Evolutionary conservation across 495 filamentous ascomycete genomes (phyloP).

Genomic region (Xylaria intraflava): DNA sequence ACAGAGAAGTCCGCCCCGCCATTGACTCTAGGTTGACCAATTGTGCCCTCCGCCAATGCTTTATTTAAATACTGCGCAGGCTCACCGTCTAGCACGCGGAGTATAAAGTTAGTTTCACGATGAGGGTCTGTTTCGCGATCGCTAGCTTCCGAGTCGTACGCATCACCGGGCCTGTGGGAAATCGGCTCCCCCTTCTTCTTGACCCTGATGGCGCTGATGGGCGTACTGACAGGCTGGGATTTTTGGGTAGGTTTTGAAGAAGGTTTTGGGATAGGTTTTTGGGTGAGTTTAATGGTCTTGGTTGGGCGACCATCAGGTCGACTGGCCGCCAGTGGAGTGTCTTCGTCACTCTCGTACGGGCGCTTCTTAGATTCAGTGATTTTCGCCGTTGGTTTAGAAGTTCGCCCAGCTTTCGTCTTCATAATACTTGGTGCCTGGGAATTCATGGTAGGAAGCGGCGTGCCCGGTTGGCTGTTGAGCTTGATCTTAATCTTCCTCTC

Average conservation of each 20-base stretch:
- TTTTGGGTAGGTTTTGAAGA: constrained; percentile 8
- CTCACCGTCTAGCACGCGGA: constrained; percentile 79
- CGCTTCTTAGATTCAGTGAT: constrained; percentile 38
- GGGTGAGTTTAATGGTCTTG: constrained; percentile 35
- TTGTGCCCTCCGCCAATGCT: constrained; percentile 61
- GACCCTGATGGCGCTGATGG: constrained; percentile 44
- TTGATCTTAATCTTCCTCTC: constrained; percentile 51
- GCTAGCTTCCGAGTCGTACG: constrained; percentile 94
- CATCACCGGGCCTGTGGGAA: constrained; percentile 63
- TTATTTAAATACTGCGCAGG: constrained; percentile 76
- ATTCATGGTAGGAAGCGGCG: constrained; percentile 28
- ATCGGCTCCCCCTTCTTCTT: constrained; percentile 56
- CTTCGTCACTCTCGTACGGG: constrained; percentile 37
- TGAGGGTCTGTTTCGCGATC: constrained; percentile 81
- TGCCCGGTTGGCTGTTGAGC: constrained; percentile 39
- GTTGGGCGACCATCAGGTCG: constrained; percentile 17
- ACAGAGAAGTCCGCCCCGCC: constrained; percentile 66
- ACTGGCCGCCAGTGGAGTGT: constrained; percentile 25
- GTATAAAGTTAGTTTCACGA: constrained; percentile 79
- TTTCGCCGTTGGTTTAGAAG: constrained; percentile 43
- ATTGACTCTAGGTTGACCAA: constrained; percentile 56
- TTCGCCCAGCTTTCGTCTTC: constrained; percentile 44
- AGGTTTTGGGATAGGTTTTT: constrained; percentile 10
- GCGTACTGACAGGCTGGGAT: constrained; percentile 9
- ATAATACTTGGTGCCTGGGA: constrained; percentile 17